Evolutionary conservation across 2,329 filamentous ascomycete species (phyloP), one percentile per base, ranked within the genome.

Genomic region (Xylariaceae sp.): DNA sequence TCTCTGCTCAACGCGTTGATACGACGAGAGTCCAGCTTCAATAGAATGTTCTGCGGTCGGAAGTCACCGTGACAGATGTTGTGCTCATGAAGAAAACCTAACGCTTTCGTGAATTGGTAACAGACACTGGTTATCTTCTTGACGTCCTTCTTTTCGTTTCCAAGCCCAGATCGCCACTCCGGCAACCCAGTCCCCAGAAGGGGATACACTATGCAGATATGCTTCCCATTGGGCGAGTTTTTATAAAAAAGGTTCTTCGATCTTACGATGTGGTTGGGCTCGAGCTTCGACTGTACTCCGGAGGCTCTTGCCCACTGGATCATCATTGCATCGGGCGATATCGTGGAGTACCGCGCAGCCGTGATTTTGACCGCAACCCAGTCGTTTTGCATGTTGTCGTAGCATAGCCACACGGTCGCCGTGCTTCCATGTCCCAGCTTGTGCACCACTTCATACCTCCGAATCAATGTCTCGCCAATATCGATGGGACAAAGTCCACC

Each of bases 301-400:
- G 11, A 15, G 12, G 29, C 2, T 13, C 24, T 16, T 4, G 40
- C 24, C 12, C 18, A 34, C 8, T 40, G 17, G 13, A 33, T 19
- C 2, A 29, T 37, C 19, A 19, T 33, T 6, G 13, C 16, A 16
- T 44, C 42, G 0, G 19, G n/a, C 12, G 26, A 3, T 12, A 30
- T 19, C 4, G 38, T 22, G 13, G 42, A 44, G 9, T 43, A 19
- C 7, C 31, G 13, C 19, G 45, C 45, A 2, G 37, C 12, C 31
- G 43, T 30, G 4, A 48, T 32, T 19, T 48, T 48, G 13, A 48
- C 24, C 3, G 45, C 45, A 12, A 33, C 37, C 45, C 43, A 48
- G 17, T 31, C 19, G 16, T 38, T 17, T 2, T 19, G 3, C 1
- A n/a, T 9, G 12, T 2, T 18, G n/a, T 49, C 41, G 13, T 29